Percentiles rank a stretch among this genome's conserved stretches.
Conservation (phyloP, 306 rosid genomes). For the Glycine latifolia region DNA sequence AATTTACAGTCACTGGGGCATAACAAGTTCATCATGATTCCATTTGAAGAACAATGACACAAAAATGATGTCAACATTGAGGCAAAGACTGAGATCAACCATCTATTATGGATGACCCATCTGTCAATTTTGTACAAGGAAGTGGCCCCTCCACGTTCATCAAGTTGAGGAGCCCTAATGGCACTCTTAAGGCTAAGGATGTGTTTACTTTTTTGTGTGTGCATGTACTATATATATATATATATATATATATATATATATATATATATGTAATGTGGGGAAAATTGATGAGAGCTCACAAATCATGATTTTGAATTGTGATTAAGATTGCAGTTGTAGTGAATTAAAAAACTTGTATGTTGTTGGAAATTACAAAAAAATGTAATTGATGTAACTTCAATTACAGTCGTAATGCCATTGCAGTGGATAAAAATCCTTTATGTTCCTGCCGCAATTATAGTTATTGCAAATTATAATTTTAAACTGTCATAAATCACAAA, state of each 20-base stretch:
- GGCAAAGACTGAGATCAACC: slow-evolving; percentile 46
- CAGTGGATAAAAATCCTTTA: too few relatives aligned
- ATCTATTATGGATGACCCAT: slow-evolving; percentile 51
- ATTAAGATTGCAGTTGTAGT: too few relatives aligned
- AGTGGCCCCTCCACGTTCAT: slow-evolving; percentile 50
- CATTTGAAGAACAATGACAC: slow-evolving; percentile 46
- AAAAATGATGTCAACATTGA: slow-evolving; percentile 23
- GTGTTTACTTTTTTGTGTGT: slow-evolving; percentile 38
- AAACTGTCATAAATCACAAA: neutral
- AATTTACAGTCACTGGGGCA: slow-evolving; percentile 18
- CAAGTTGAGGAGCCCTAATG: slow-evolving; percentile 37
- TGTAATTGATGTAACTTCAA: too few relatives aligned
- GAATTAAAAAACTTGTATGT: too few relatives aligned
- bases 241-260: slow-evolving; percentile 6
- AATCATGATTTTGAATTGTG: too few relatives aligned
- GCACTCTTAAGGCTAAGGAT: slow-evolving; percentile 23
- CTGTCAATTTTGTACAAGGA: slow-evolving; percentile 40
- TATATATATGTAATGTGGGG: slow-evolving; percentile 21
- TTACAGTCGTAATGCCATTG: too few relatives aligned
- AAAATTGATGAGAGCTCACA: neutral
- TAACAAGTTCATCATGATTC: slow-evolving; percentile 3
- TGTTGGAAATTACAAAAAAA: too few relatives aligned
- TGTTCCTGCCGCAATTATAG: too few relatives aligned
- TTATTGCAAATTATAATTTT: too few relatives aligned
- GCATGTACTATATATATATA: slow-evolving; percentile 18